Base-by-base conservation (phyloP, 805 yeast genomes). In the Kregervanrija fluxuum region DNA sequence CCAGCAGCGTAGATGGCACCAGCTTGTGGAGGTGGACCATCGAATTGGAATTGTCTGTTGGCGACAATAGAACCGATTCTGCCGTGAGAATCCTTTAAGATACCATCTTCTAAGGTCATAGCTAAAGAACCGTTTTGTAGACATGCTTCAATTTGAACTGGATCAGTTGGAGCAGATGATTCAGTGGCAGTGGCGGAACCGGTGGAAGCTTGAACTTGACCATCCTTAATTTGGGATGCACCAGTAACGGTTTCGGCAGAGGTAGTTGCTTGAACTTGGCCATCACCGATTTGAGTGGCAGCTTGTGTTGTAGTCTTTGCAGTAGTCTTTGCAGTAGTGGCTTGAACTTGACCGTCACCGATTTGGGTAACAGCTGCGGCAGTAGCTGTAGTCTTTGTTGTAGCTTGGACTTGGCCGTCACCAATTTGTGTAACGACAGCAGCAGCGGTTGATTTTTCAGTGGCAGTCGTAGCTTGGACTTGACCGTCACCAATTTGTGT, bases 1-100 rank as follows among this genome's bases (percentile, higher is more conserved):
- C 77, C 76, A 40, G 71, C 74, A 53, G 77, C 77, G 51, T 71
- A 68, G 47, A 70, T 69, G 41, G 76, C 69, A 64, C 77, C 77
- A 46, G 76, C 81, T 66, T 77, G 82, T 48, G 81, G 81, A 62
- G 80, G 80, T 41, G 80, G 80, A 57, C 81, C 81, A 58, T 77
- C 82, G 54, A 77, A 77, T 66, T 77, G 82, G 75, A 77, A 76
- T 65, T 77, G 82, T 67, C 77, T 69, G 74, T 75, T 75, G 47
- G 80, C 79, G 51, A 75, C 80, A 62, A 75, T 75, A 37, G 80
- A 73, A 54, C 80, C 80, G 50, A 75, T 64, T 71, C 80, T 73
- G 48, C 77, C 77, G 42, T 58, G 44, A 30, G 68, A 48, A 52
- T 75, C 80, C n/a, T 61, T 70, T 57, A 76, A 67, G 42, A 70